These are phyloP conservation scores for Oryza officinalis DNA, from an alignment of 176 grass and related monocot genomes.

Conservation along the genomic window DNA sequence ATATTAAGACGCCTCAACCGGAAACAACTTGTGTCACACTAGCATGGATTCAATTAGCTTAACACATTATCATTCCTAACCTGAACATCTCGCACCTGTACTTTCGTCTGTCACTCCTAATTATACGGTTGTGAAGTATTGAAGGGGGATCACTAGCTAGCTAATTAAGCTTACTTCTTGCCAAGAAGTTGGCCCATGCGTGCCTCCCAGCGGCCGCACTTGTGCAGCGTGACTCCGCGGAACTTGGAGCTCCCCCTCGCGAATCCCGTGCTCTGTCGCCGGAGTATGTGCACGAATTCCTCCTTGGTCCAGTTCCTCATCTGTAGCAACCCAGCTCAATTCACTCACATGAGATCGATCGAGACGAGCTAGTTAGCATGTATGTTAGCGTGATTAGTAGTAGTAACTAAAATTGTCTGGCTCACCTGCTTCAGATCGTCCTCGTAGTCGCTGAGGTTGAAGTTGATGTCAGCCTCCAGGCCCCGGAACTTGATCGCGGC, in stretches of 20 bases:
- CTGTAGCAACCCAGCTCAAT: slow-evolving; percentile 23
- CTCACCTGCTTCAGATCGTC: slow-evolving; percentile 90
- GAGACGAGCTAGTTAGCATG: not conserved
- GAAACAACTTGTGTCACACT: not conserved
- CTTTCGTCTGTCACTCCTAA: not conserved
- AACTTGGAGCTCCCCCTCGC: slow-evolving; percentile 94
- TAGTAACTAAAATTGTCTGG: no score
- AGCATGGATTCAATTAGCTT: not conserved
- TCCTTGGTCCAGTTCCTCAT: slow-evolving; percentile 95
- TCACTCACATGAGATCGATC: not conserved
- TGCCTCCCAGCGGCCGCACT: slow-evolving; percentile 97
- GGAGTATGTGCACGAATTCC: slow-evolving; percentile 98
- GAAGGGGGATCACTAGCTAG: not conserved
- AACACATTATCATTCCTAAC: not conserved
- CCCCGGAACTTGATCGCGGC: slow-evolving; percentile 97
- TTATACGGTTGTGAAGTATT: not conserved
- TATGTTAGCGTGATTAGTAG: not conserved
- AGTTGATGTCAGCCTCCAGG: slow-evolving; percentile 94
- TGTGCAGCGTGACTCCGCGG: slow-evolving; percentile 93
- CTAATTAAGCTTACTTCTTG: slow-evolving; percentile 68
- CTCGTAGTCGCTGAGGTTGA: slow-evolving; percentile 83
- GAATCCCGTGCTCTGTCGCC: slow-evolving; percentile 95
- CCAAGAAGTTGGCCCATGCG: slow-evolving; percentile 97
- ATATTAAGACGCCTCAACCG: not conserved
- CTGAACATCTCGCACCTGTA: not conserved